Percentiles rank a stretch among this genome's conserved stretches.
These are phyloP conservation scores for Arthonia radiata DNA, from an alignment of 495 filamentous ascomycete genomes.

Conservation along the genomic window DNA sequence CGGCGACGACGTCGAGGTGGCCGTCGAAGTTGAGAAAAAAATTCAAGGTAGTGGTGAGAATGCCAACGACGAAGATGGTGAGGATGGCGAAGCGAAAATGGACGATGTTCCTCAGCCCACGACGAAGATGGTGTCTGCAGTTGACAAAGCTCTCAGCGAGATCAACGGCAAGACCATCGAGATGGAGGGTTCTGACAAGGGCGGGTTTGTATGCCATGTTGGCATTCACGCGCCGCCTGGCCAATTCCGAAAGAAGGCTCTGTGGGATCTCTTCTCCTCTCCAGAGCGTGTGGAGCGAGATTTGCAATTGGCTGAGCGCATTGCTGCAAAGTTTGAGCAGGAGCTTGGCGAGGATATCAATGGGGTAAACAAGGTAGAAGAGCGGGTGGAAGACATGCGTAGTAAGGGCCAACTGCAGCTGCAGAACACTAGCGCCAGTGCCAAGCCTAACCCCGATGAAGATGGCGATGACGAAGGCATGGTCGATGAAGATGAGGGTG, in stretches of 20 bases:
- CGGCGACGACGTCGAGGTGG: slow-evolving; percentile 26
- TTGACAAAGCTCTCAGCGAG: slow-evolving; percentile 68
- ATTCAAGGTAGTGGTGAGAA: slow-evolving; percentile 32
- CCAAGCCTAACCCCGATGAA: slow-evolving; percentile 3
- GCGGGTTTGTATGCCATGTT: slow-evolving; percentile 92
- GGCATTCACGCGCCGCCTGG: slow-evolving; percentile 77
- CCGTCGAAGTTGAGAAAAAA: slow-evolving; percentile 18
- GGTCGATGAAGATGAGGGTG: slow-evolving; percentile 47
- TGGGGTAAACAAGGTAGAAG: slow-evolving; percentile 46
- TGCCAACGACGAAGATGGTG: slow-evolving; percentile 36
- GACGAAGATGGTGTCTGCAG: slow-evolving; percentile 18
- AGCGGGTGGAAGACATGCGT: slow-evolving; percentile 58
- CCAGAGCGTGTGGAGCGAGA: slow-evolving; percentile 75
- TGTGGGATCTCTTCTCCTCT: slow-evolving; percentile 88
- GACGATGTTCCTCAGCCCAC: slow-evolving; percentile 10
- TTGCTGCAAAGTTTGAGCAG: slow-evolving; percentile 54
- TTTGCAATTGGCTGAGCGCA: slow-evolving; percentile 46
- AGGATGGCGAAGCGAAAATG: slow-evolving; percentile 22
- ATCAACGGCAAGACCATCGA: slow-evolving; percentile 93
- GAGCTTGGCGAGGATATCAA: slow-evolving; percentile 44
- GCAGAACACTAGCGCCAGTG: slow-evolving; percentile 26
- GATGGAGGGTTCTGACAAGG: slow-evolving; percentile 67
- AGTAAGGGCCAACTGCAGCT: slow-evolving; percentile 50
- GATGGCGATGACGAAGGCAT: slow-evolving; percentile 18
- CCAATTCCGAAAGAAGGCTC: slow-evolving; percentile 76